Percentiles rank a stretch among this genome's conserved stretches.
Conservation (phyloP, 441 rosid species). For the Adansonia grandidieri region DNA sequence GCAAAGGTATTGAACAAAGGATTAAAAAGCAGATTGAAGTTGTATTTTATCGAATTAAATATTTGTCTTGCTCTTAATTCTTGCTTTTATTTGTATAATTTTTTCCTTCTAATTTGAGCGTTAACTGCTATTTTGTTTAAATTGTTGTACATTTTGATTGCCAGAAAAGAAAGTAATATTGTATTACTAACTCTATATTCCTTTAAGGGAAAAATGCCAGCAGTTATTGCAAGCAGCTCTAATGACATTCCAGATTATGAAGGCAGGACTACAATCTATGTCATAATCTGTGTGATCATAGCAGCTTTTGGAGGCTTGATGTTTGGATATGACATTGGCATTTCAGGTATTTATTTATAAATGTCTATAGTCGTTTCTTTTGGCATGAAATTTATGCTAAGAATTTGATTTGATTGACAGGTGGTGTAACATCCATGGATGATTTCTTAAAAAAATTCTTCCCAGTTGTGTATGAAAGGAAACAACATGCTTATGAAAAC, state of each 20-base stretch:
- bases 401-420: conserved; percentile 28
- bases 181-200: too few relatives aligned
- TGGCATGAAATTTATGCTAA: conserved; percentile 14
- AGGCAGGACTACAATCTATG: conserved; percentile 52
- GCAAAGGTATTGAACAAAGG: neutral
- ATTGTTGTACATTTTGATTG: too few relatives aligned
- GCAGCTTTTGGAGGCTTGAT: conserved; percentile 61
- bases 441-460: conserved; percentile 61
- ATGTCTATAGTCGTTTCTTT: too few relatives aligned
- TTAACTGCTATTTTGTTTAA: too few relatives aligned
- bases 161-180: too few relatives aligned
- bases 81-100: neutral
- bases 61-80: neutral
- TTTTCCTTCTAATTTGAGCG: too few relatives aligned
- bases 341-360: conserved; percentile 44
- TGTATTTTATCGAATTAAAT: neutral
- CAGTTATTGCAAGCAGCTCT: conserved; percentile 25
- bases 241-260: conserved; percentile 49
- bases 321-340: conserved; percentile 67
- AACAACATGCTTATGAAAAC: conserved; percentile 47
- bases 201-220: conserved; percentile 42
- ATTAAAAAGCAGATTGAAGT: neutral
- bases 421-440: conserved; percentile 68
- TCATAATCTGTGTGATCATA: conserved; percentile 54
- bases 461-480: conserved; percentile 46